Evolutionary conservation across 2,329 filamentous ascomycete genomes (phyloP), one percentile per base, ranked within the genome.

Genomic region (Cladosporium velox): DNA sequence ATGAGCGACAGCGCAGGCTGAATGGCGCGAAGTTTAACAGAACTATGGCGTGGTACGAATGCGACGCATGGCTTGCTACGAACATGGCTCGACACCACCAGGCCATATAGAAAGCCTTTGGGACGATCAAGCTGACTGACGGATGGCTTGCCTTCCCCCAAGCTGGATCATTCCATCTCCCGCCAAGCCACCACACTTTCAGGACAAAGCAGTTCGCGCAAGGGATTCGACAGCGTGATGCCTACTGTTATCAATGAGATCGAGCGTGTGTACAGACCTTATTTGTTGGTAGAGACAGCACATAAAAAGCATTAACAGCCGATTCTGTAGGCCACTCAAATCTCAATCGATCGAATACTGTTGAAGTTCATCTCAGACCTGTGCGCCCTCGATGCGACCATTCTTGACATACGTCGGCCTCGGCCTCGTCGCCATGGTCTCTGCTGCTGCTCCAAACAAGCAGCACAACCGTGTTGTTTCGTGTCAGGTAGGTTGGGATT

Each of bases 201-300:
- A 38, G n/a, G 21, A 63, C 60, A 63, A 63, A 63, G 60, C 49
- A 38, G 18, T 24, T 24, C 49, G 49, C 60, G 58, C 58, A 60
- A 60, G 58, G 58, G 58, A 47, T 60, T 38, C 15, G 18, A 34
- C 18, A 21, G 52, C n/a, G 52, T 34, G 52, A 55, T 30, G 24
- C 3, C 41, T 47, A 47, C 41, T 47, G n/a, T 47, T 24, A 21
- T 21, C 4, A 21, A 3, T 8, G n/a, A 24, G n/a, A 47, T 12
- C 41, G 41, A 44, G 38, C n/a, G 41, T 47, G 41, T 21, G 41
- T 47, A 21, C n/a, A 21, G n/a, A 21, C 10, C 41, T 47, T 12
- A 2, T n/a, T n/a, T 18, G 12, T 6, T 10, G 3, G 7, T 47
- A 47, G 41, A 47, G n/a, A 47, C 41, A 12, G 41, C 41, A 47